phyloP scores from a whole-genome alignment of 2,329 filamentous ascomycete genomes.

The Fusarium palustre region DNA sequence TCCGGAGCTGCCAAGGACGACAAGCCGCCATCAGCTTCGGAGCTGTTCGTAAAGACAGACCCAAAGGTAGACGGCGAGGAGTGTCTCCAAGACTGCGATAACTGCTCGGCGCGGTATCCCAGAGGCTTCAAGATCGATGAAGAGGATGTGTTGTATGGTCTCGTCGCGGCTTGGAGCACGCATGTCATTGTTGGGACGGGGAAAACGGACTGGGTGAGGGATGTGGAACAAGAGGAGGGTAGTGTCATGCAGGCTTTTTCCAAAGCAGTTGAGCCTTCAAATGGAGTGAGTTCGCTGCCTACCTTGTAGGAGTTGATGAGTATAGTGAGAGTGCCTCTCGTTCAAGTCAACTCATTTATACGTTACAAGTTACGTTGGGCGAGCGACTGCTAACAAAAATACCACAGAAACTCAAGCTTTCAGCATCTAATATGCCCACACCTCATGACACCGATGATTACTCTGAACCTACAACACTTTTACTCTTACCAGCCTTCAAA shows the following conservation, averaged over 20 bases:
- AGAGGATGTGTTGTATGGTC: slow-evolving; percentile 82
- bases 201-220: slow-evolving; percentile 92
- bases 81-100: slow-evolving; percentile 87
- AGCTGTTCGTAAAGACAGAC: slow-evolving; percentile 80
- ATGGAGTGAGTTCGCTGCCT: slow-evolving; percentile 68
- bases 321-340: background rate
- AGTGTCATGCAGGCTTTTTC: slow-evolving; percentile 84
- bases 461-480: slow-evolving; percentile 77
- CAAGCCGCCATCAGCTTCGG: slow-evolving; percentile 49
- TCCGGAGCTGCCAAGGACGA: slow-evolving; percentile 29
- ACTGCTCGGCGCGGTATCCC: slow-evolving; percentile 83
- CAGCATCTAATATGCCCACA: slow-evolving; percentile 89
- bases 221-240: slow-evolving; percentile 88
- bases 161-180: slow-evolving; percentile 87
- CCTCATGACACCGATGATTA: slow-evolving; percentile 74
- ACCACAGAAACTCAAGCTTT: slow-evolving; percentile 83
- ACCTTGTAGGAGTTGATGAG: background rate
- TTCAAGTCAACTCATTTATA: background rate
- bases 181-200: slow-evolving; percentile 95
- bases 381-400: slow-evolving; percentile 14
- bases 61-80: slow-evolving; percentile 87
- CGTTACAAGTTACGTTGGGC: background rate
- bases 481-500: slow-evolving; percentile 87
- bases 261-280: slow-evolving; percentile 67
- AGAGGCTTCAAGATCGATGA: slow-evolving; percentile 78